Evolutionary conservation across 768 basidiomycete genomes (phyloP), one percentile per base, ranked within the genome.

Genomic region (Trametes maxima): DNA sequence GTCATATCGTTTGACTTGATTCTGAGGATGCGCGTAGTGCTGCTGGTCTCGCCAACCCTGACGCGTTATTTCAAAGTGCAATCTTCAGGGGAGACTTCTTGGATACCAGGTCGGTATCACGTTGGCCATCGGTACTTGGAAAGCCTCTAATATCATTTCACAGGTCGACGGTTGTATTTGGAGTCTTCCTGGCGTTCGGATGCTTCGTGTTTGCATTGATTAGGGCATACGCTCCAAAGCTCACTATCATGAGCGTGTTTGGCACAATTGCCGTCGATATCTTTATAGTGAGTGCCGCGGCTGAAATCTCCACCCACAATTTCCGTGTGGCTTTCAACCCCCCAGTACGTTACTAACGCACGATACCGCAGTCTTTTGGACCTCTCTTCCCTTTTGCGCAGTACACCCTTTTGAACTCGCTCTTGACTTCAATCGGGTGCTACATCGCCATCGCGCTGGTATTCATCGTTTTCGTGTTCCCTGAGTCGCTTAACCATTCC

Each of bases 51-150:
- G 70, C 74, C 4, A 77, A 79, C 54, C 78, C 79, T 5, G 74
- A 78, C 21, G 73, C 73, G 0, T 66, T 76, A 17, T 73, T 77
- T 50, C 71, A 73, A 47, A 59, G 63, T 2, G 78, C 76, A 28
- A 75, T 85, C 37, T 85, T 85, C 62, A 59, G 73, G 1, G 85
- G 84, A 0, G 69, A 68, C 0, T 86, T 85, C 68, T 73, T 85
- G 19, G 84, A 85, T 58, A 68, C 76, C 5, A 37, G 68, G 80
- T 70, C 44, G 12, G 69, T 61, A 12, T 35, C 11, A 17, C 40
- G 25, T n/a, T 5, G 14, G 3, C 16, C 5, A 12, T 33, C 25
- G 14, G n/a, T 8, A 14, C 14, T 7, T 36, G n/a, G 48, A 5
- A 45, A 21, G 22, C 55, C 52, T 19, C 19, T 47, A 39, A 50